Evolutionary conservation across 2,329 filamentous ascomycete species (phyloP).

Genomic region (Emydomyces testavorans): DNA sequence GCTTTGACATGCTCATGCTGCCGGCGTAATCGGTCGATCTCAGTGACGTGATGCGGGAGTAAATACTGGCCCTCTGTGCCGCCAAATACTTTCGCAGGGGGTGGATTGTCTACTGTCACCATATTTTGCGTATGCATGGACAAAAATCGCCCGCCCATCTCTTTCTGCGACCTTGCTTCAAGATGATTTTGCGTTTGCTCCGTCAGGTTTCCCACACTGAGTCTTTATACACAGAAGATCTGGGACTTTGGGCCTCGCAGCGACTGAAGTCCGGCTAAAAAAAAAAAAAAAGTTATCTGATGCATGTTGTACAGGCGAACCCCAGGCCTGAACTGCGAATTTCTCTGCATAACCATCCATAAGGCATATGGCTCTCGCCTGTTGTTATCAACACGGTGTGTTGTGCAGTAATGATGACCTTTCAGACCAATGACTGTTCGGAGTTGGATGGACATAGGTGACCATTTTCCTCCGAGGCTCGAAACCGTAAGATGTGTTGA

Average conservation of each 20-base stretch:
- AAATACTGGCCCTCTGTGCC: not conserved
- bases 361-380: not conserved
- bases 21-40: slow-evolving; percentile 5
- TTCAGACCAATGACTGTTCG: not conserved
- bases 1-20: slow-evolving; percentile 9
- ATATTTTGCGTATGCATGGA: not conserved
- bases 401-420: not conserved
- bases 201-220: not conserved
- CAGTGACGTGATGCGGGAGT: slow-evolving; percentile 1
- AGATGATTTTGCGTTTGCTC: not conserved
- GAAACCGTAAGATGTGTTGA: not conserved
- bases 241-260: too few species aligned
- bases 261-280: too few species aligned
- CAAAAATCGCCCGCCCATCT: not conserved
- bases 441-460: not conserved
- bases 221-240: not conserved
- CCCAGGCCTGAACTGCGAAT: too few species aligned
- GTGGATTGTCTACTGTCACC: not conserved
- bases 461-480: not conserved
- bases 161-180: not conserved
- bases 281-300: too few species aligned
- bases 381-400: not conserved
- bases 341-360: not conserved
- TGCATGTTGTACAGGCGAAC: too few species aligned
- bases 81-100: not conserved